Evolutionary conservation across 1,284 basidiomycete species (phyloP).

Genomic region (Ustilago cynodontis): DNA sequence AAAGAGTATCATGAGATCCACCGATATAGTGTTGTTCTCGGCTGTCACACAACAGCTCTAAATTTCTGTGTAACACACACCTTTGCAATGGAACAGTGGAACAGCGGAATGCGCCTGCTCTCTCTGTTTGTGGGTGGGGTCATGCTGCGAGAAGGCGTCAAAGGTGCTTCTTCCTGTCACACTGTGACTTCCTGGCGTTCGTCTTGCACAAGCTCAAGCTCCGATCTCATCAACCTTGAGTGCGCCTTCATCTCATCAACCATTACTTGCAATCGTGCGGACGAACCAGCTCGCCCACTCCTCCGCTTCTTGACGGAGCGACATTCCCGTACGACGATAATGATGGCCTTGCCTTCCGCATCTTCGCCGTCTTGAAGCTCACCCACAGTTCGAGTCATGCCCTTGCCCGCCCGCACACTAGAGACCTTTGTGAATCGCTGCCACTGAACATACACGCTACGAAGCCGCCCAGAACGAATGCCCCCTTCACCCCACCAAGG

Average conservation of each 20-base stretch:
- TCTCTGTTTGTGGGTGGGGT: background rate
- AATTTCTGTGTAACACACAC: background rate
- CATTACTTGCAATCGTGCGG: background rate
- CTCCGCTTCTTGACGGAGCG: background rate
- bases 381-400: background rate
- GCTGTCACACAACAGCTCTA: conserved; percentile 5
- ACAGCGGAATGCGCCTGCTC: background rate
- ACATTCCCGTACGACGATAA: background rate
- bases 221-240: background rate
- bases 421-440: background rate
- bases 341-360: background rate
- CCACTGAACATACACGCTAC: background rate
- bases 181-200: background rate
- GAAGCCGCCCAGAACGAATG: background rate
- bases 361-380: background rate
- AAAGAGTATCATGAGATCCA: background rate
- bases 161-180: background rate
- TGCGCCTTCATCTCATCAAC: conserved; percentile 1
- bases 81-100: no score
- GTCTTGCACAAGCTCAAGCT: background rate
- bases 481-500: background rate
- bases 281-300: background rate
- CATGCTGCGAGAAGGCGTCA: no score
- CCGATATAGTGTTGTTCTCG: conserved; percentile 10
- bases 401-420: background rate